Base-by-base conservation (phyloP, 2,329 filamentous ascomycete genomes). In the Botrytis squamosa region DNA sequence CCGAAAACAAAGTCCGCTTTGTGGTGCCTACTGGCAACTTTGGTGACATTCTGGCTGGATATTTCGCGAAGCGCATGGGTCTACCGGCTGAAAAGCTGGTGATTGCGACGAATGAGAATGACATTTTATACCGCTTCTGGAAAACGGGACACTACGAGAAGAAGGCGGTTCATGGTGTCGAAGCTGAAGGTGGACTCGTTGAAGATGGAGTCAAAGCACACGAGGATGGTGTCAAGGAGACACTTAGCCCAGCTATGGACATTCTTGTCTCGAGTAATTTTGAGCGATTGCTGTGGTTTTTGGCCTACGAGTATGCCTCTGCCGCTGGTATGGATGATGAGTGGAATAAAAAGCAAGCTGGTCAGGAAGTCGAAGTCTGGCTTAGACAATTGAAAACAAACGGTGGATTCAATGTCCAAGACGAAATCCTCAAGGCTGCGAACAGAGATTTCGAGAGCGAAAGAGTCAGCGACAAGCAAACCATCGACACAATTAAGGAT, bases 21-120 rank as follows among this genome's bases (percentile, higher is more conserved):
- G 93, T 97, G 14, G 94, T 97, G 0, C 96, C 96, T 3, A 97
- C 95, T 0, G 96, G 96, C 73, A 98, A 99, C 86, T 99, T 99
- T 83, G 94, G 96, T 75, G 94, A 98, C 81, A 94, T 99, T 77
- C 87, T 98, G 6, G 93, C 93, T 0, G 95, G 95, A 69, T 98
- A 95, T 85, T 98, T 98, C 80, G 95, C 95, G 33, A 91, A 92
- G 78, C 88, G 90, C 78, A 97, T 97, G 94, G 95, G 94, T 73
- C 88, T 98, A 4, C 95, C 95, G 5, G 86, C 91, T 4, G 92
- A 96, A 76, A 97, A 95, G 84, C 89, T 99, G 46, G 90, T 97
- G 79, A 92, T 98, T 73, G 94, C 95, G 0, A 98, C 95, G 70
- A 98, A 98, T 83, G 95, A 97, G 84, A 99, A 99, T 84, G 96